Evolutionary conservation across 768 basidiomycete genomes (phyloP).

Genomic region (Chalciporus piperatus): DNA sequence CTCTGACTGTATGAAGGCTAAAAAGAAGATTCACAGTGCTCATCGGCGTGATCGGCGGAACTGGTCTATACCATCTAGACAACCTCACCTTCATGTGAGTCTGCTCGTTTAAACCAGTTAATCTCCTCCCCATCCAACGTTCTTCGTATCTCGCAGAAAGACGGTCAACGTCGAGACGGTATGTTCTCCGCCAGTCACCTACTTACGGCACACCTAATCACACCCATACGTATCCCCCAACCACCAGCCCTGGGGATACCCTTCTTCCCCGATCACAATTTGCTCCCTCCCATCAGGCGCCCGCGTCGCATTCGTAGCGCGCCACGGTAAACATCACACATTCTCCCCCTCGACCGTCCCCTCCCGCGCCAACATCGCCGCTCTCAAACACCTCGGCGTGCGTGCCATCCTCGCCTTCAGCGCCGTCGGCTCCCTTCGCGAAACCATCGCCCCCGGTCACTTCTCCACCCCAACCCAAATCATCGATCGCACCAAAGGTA

Average conservation of each 20-base stretch:
- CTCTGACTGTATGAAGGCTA: not conserved
- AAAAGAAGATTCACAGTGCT: slow-evolving; percentile 46
- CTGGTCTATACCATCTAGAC: slow-evolving; percentile 89
- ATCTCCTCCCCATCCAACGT: not conserved
- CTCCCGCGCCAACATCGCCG: slow-evolving; percentile 89
- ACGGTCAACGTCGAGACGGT: slow-evolving; percentile 82
- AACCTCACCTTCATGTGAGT: slow-evolving; percentile 85
- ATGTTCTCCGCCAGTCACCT: slow-evolving; percentile 23
- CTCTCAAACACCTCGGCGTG: slow-evolving; percentile 89
- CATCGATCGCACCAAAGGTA: slow-evolving; percentile 94
- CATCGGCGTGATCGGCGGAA: slow-evolving; percentile 89
- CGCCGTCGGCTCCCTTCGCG: slow-evolving; percentile 91
- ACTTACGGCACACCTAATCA: not conserved
- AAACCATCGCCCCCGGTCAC: slow-evolving; percentile 89
- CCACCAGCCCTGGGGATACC: slow-evolving; percentile 85
- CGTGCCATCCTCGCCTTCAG: slow-evolving; percentile 90
- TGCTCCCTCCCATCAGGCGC: slow-evolving; percentile 79
- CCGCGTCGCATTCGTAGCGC: slow-evolving; percentile 84
- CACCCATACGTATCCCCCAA: not conserved
- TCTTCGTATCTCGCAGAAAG: slow-evolving; percentile 45
- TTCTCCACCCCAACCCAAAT: slow-evolving; percentile 88
- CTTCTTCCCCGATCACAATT: slow-evolving; percentile 91
- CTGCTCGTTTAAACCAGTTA: not conserved
- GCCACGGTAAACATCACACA: slow-evolving; percentile 82
- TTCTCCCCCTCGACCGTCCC: slow-evolving; percentile 82